Conservation (phyloP, 768 basidiomycete genomes). For the Harrya chromipes region DNA sequence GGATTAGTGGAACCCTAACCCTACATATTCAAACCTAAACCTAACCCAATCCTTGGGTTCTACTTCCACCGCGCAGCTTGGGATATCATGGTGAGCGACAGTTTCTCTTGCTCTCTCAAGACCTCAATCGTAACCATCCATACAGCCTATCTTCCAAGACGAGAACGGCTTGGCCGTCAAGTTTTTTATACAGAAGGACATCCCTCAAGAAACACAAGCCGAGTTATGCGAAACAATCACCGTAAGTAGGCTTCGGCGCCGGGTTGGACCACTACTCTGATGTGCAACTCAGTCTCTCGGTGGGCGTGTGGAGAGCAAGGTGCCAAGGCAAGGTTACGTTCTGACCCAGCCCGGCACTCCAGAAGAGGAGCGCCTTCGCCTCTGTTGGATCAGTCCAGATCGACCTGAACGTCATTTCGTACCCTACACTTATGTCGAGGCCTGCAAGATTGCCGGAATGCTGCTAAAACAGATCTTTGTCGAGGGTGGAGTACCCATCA, state of each 20-base stretch:
- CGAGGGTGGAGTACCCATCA: constrained; percentile 59
- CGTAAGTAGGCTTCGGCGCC: constrained; percentile 33
- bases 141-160: constrained; percentile 72
- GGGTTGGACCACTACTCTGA: constrained; percentile 5
- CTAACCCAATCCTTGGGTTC: constrained; percentile 36
- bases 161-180: constrained; percentile 65
- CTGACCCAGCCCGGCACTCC: constrained; percentile 64
- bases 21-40: constrained; percentile 19
- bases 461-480: constrained; percentile 74
- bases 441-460: constrained; percentile 78
- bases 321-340: constrained; percentile 73
- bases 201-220: constrained; percentile 62
- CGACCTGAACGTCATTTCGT: constrained; percentile 77
- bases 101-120: neutral
- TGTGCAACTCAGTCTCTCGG: constrained; percentile 54
- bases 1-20: constrained; percentile 20
- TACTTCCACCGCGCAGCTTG: neutral
- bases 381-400: constrained; percentile 68
- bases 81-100: constrained; percentile 22
- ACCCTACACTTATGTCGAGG: constrained; percentile 77
- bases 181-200: constrained; percentile 82
- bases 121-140: neutral
- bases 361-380: constrained; percentile 72
- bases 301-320: constrained; percentile 73
- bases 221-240: constrained; percentile 74